Conservation (phyloP, 768 basidiomycete genomes). For the Crassisporium funariophilum region DNA sequence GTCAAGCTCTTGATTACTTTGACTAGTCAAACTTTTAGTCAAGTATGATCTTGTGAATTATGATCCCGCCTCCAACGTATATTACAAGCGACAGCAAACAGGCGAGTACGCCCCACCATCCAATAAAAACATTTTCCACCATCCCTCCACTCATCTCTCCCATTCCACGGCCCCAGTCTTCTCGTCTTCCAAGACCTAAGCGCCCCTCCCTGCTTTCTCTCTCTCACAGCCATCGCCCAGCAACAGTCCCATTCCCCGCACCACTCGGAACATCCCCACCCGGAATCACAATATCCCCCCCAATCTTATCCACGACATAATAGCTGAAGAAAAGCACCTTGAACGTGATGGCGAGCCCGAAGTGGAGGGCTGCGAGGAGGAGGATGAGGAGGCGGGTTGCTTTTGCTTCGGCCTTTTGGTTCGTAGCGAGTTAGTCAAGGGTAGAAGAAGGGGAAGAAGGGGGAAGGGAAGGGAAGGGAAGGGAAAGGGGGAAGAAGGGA, state of each 20-base stretch:
- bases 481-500: neutral
- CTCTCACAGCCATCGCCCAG: slow-evolving; percentile 7
- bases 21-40: too few relatives aligned
- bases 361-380: slow-evolving; percentile 73
- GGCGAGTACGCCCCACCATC: slow-evolving; percentile 15
- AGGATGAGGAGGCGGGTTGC: slow-evolving; percentile 83
- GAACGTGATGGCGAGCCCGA: slow-evolving; percentile 80
- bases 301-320: slow-evolving; percentile 48
- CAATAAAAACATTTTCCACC: slow-evolving; percentile 6
- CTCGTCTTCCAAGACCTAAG: too few relatives aligned
- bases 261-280: slow-evolving; percentile 42
- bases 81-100: slow-evolving; percentile 4
- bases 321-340: slow-evolving; percentile 72
- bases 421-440: too few relatives aligned
- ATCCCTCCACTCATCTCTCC: neutral
- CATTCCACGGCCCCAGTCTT: neutral
- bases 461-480: neutral
- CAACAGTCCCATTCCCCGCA: too few relatives aligned
- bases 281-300: slow-evolving; percentile 42
- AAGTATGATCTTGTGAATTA: too few relatives aligned
- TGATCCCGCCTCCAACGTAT: too few relatives aligned
- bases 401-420: slow-evolving; percentile 92
- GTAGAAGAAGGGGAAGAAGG: slow-evolving; percentile 8
- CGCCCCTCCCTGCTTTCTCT: too few relatives aligned
- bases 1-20: too few relatives aligned